Conservation (phyloP, 495 filamentous ascomycete genomes). For the Pyronema domesticum region DNA sequence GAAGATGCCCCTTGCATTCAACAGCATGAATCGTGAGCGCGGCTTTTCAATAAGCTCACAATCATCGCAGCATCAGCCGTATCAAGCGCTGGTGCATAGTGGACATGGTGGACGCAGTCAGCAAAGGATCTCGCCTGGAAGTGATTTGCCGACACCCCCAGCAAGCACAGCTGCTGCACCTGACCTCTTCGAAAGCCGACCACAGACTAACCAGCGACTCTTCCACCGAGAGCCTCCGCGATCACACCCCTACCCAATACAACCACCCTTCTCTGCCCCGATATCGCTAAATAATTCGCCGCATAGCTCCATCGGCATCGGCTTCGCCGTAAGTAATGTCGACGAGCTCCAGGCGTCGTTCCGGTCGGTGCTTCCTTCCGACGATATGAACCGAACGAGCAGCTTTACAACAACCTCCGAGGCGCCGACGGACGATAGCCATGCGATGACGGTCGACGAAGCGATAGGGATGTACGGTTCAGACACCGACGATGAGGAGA, state of each 20-base stretch:
- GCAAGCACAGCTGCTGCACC: constrained; percentile 10
- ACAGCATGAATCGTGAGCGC: constrained; percentile 20
- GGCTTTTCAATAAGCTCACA: constrained; percentile 21
- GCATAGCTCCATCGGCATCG: constrained; percentile 16
- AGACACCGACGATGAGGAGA: constrained; percentile 40
- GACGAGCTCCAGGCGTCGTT: constrained; percentile 17
- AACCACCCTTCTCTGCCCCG: constrained; percentile 16
- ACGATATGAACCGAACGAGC: constrained; percentile 15
- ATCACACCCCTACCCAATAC: constrained; percentile 15
- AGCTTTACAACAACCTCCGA: constrained; percentile 27
- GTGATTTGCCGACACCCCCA: neutral
- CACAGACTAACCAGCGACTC: constrained; percentile 9
- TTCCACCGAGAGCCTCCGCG: constrained; percentile 10
- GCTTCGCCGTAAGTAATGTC: neutral
- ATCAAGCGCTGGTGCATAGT: neutral
- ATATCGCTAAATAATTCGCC: constrained; percentile 20
- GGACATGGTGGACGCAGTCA: neutral
- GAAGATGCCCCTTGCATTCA: constrained; percentile 23
- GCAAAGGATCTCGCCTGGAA: neutral
- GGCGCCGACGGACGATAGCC: constrained; percentile 34
- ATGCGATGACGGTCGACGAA: constrained; percentile 73
- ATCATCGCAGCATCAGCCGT: neutral
- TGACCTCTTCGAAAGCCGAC: constrained; percentile 19
- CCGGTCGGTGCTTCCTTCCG: constrained; percentile 11
- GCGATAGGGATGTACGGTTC: constrained; percentile 69